phyloP scores from a whole-genome alignment of 1,284 basidiomycete species.

The Pseudozyma tsukubaensis region DNA sequence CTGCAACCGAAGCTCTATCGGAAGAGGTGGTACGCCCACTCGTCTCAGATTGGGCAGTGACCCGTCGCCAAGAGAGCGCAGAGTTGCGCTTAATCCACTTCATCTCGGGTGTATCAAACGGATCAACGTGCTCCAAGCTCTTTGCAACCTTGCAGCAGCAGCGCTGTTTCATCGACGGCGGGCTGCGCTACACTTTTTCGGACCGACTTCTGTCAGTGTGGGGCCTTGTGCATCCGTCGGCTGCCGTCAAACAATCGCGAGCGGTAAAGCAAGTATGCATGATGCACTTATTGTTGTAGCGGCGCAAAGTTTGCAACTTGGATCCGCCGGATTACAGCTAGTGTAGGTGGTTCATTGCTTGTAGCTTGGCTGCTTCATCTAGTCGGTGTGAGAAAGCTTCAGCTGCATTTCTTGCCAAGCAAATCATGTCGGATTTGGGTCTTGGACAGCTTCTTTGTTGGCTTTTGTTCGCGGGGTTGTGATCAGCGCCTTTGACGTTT shows the following conservation, averaged over 20 bases:
- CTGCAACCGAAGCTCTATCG: not conserved
- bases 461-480: too few species aligned
- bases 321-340: too few species aligned
- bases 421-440: not conserved
- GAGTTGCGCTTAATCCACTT: conserved; percentile 16
- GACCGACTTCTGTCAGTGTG: not conserved
- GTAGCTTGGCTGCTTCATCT: not conserved
- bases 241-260: conserved; percentile 15
- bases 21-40: not conserved
- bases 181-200: conserved; percentile 3
- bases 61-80: conserved; percentile 4
- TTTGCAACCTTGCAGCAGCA: not conserved
- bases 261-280: not conserved
- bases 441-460: too few species aligned
- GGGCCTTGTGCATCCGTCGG: conserved; percentile 10
- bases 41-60: not conserved
- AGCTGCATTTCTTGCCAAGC: not conserved
- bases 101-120: conserved; percentile 32
- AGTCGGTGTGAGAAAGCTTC: not conserved
- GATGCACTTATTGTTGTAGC: not conserved
- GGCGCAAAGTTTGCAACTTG: not conserved
- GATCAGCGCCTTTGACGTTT: too few species aligned
- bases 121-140: conserved; percentile 16
- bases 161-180: conserved; percentile 1
- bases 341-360: not conserved